Conservation (phyloP, 139 green algal species). For the Desmodesmus armatus region DNA sequence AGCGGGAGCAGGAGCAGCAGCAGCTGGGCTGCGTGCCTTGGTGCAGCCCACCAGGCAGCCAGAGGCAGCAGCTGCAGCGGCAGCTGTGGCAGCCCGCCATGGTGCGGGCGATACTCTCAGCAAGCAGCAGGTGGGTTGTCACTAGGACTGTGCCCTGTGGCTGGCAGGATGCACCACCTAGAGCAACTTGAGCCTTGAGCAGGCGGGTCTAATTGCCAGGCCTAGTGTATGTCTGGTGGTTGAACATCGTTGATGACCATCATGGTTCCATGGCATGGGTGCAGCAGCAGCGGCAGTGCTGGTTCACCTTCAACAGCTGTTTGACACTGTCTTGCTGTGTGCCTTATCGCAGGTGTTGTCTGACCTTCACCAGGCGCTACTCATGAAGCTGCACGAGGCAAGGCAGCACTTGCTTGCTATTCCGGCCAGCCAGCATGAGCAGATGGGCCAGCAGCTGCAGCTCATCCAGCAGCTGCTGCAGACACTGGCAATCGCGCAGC, state of each 20-base stretch:
- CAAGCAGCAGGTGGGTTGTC: no score
- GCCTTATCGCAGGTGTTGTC: neutral
- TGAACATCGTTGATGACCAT: no score
- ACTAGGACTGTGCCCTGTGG: no score
- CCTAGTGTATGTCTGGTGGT: no score
- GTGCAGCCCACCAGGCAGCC: neutral
- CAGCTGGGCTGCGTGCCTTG: neutral
- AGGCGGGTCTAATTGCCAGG: no score
- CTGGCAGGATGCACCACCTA: no score
- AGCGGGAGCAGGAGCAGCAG: conserved; percentile 1
- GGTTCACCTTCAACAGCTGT: neutral
- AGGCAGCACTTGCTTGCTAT: neutral
- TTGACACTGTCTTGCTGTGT: neutral
- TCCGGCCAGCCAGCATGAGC: neutral
- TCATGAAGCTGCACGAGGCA: neutral
- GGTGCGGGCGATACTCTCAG: no score
- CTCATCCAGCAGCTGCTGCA: conserved; percentile 14
- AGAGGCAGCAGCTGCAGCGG: neutral
- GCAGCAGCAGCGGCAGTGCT: neutral
- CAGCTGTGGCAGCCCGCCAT: no score
- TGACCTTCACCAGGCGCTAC: conserved; percentile 4
- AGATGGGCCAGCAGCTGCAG: neutral
- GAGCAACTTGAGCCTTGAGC: no score
- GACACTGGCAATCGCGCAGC: neutral
- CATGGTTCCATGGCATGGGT: no score